These are phyloP conservation scores for Cordyceps tenuipes DNA, from an alignment of 2,329 filamentous ascomycete genomes.

Conservation along the genomic window DNA sequence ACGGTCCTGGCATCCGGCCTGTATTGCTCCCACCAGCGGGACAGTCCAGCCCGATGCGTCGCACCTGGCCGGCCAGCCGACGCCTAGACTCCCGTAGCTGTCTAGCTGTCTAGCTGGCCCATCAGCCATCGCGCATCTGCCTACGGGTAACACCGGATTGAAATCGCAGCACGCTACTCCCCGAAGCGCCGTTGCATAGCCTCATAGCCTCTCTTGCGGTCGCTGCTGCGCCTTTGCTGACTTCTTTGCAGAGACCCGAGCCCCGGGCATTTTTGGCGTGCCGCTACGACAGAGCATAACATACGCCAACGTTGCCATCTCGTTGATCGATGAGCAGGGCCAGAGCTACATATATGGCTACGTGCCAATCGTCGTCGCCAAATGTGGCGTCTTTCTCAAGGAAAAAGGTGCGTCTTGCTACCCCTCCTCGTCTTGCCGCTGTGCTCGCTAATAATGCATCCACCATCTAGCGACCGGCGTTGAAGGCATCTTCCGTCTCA, in stretches of 20 bases:
- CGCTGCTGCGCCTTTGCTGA: constrained; percentile 1
- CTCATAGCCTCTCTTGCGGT: background rate
- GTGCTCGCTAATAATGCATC: constrained; percentile 17
- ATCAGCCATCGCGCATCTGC: background rate
- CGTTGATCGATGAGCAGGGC: constrained; percentile 82
- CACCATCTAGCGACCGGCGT: constrained; percentile 70
- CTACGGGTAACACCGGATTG: background rate
- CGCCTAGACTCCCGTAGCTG: background rate
- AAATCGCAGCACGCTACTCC: background rate
- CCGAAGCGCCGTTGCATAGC: background rate
- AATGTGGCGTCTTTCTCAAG: constrained; percentile 94
- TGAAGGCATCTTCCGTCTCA: constrained; percentile 93
- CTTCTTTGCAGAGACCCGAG: constrained; percentile 32
- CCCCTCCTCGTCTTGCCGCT: constrained; percentile 7
- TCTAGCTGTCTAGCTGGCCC: background rate
- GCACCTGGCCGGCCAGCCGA: background rate
- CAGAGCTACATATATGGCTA: constrained; percentile 98
- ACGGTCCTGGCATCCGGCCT: background rate
- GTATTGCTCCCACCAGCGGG: background rate
- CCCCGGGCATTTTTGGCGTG: constrained; percentile 85
- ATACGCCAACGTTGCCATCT: constrained; percentile 97
- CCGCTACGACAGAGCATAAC: constrained; percentile 89
- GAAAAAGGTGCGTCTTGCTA: constrained; percentile 70
- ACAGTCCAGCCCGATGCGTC: background rate
- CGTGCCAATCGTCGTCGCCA: constrained; percentile 95